Percentiles rank a stretch among this genome's conserved stretches.
phyloP scores from a whole-genome alignment of 2,329 filamentous ascomycete species.

The Neonectria neomacrospora region DNA sequence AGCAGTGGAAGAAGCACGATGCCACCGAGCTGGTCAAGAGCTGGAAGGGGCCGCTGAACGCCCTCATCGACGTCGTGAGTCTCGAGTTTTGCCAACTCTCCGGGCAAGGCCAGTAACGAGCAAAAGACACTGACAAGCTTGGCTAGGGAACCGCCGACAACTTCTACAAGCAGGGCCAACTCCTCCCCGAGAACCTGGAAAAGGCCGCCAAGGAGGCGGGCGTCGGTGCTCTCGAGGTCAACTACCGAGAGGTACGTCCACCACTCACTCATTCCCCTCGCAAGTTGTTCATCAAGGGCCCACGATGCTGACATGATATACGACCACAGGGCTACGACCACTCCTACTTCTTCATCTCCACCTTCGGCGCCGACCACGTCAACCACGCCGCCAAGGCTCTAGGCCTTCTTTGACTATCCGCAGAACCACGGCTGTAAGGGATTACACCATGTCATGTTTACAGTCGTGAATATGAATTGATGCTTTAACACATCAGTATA shows the following conservation, averaged over 20 bases:
- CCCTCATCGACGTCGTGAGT: conserved; percentile 86
- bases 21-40: conserved; percentile 87
- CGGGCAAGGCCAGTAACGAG: background rate
- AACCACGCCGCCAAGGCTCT: conserved; percentile 91
- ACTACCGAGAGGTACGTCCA: conserved; percentile 79
- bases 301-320: conserved; percentile 7
- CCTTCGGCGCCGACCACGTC: conserved; percentile 90
- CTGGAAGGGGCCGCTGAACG: conserved; percentile 77
- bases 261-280: no score
- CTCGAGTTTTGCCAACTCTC: conserved; percentile 37
- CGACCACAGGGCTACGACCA: conserved; percentile 83
- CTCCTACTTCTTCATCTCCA: conserved; percentile 96
- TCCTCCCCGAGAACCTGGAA: conserved; percentile 93
- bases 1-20: conserved; percentile 89
- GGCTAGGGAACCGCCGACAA: conserved; percentile 87
- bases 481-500: background rate
- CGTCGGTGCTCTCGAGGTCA: conserved; percentile 76
- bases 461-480: background rate
- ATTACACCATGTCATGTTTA: background rate
- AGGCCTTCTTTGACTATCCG: conserved; percentile 48
- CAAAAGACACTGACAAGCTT: background rate
- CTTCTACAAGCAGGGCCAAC: conserved; percentile 94
- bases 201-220: conserved; percentile 81
- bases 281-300: background rate
- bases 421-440: conserved; percentile 15